Conservation (phyloP, 805 yeast species). For the Blastobotrys muscicola region DNA sequence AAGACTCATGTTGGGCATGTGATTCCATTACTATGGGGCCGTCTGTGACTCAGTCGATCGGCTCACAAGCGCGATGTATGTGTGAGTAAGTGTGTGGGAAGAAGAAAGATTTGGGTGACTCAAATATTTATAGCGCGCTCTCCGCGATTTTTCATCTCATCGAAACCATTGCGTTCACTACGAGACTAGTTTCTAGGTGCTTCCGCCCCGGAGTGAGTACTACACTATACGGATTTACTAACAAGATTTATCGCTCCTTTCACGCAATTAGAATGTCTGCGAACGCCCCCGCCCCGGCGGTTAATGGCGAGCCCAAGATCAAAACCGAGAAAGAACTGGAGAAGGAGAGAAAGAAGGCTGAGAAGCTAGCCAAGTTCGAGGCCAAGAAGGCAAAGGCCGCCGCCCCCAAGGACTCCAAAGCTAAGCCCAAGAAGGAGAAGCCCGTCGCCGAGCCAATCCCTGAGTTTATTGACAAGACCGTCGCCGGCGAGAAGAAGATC, state of each 20-base stretch:
- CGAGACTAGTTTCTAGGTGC: too few relatives aligned
- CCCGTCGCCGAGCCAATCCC: constrained; percentile 64
- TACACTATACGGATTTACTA: too few relatives aligned
- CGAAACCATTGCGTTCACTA: too few relatives aligned
- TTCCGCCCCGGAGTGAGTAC: too few relatives aligned
- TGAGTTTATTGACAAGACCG: constrained; percentile 77
- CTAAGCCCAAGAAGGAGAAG: constrained; percentile 50
- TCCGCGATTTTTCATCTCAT: too few relatives aligned
- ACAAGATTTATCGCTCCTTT: too few relatives aligned
- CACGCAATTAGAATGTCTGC: too few relatives aligned
- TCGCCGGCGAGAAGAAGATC: constrained; percentile 83
- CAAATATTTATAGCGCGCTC: too few relatives aligned
- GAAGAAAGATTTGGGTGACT: background rate
- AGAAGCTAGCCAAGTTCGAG: constrained; percentile 74
- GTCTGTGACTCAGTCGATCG: too few relatives aligned
- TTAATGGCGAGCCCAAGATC: constrained; percentile 29
- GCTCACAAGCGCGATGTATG: background rate
- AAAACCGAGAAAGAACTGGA: constrained; percentile 77
- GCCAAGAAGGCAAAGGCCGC: constrained; percentile 66
- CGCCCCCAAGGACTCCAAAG: constrained; percentile 31
- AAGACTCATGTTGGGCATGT: too few relatives aligned
- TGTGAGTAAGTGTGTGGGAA: background rate
- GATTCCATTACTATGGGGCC: too few relatives aligned
- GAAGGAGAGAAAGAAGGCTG: constrained; percentile 81
- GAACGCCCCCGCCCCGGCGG: constrained; percentile 8